phyloP scores from a whole-genome alignment of 805 yeast genomes.

The Wickerhamia fluorescens region DNA sequence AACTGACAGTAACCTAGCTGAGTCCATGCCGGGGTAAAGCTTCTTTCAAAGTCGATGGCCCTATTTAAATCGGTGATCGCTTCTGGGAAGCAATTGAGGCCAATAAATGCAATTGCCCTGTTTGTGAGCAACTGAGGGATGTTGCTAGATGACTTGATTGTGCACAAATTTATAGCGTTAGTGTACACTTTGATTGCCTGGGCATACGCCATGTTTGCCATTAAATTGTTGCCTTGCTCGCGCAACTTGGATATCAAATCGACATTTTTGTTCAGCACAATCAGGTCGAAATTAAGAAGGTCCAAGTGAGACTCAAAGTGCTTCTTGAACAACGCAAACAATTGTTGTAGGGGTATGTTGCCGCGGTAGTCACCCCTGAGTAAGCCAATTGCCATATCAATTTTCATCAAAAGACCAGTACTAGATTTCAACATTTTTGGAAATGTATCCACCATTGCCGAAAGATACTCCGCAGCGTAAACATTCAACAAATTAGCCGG shows the following conservation, averaged over 20 bases:
- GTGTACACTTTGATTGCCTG: constrained; percentile 35
- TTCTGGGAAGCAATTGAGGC: constrained; percentile 33
- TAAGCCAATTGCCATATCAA: too few species aligned
- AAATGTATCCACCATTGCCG: too few species aligned
- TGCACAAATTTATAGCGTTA: constrained; percentile 23
- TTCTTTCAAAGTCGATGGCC: constrained; percentile 24
- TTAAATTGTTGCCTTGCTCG: constrained; percentile 35
- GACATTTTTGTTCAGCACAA: background rate
- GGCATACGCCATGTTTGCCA: constrained; percentile 29
- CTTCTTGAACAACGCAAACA: constrained; percentile 1
- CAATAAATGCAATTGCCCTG: constrained; percentile 36
- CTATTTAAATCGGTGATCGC: constrained; percentile 29
- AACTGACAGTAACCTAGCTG: constrained; percentile 38
- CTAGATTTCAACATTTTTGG: too few species aligned
- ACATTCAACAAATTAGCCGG: too few species aligned
- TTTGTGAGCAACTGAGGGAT: constrained; percentile 30
- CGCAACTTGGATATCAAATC: constrained; percentile 14
- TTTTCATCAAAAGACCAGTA: too few species aligned
- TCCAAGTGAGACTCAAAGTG: constrained; percentile 3
- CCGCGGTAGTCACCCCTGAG: too few species aligned
- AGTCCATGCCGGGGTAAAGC: constrained; percentile 37
- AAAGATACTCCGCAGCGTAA: too few species aligned
- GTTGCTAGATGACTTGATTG: constrained; percentile 7
- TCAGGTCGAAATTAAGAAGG: constrained; percentile 1
- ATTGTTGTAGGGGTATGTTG: background rate